These are phyloP conservation scores for Calonectria pseudoreteaudii DNA, from an alignment of 2,329 filamentous ascomycete genomes.

Conservation along the genomic window DNA sequence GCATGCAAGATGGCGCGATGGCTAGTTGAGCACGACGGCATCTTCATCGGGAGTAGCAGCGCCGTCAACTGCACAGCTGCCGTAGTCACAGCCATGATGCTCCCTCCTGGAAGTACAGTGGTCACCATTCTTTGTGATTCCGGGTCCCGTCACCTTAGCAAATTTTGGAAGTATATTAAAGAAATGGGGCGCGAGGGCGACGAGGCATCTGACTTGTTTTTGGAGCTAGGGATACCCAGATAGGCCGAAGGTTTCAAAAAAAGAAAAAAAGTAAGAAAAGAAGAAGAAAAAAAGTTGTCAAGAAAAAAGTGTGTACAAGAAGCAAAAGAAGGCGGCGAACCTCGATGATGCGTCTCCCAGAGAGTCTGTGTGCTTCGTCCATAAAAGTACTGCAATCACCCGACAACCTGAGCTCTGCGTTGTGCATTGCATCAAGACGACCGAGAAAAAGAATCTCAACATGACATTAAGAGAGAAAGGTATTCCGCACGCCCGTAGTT, in stretches of 20 bases:
- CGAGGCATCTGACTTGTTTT: slow-evolving; percentile 60
- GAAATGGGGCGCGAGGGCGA: slow-evolving; percentile 70
- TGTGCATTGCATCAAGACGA: neutral
- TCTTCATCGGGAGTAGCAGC: slow-evolving; percentile 94
- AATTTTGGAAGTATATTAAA: slow-evolving; percentile 83
- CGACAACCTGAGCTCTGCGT: neutral
- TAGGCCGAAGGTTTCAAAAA: slow-evolving; percentile 18
- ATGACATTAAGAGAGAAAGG: slow-evolving; percentile 34
- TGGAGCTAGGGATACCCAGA: slow-evolving; percentile 59
- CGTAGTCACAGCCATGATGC: slow-evolving; percentile 72
- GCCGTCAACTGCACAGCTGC: slow-evolving; percentile 95
- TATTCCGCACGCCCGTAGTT: slow-evolving; percentile 35
- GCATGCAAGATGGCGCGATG: slow-evolving; percentile 94
- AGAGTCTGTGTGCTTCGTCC: slow-evolving; percentile 4
- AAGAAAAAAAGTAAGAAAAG: neutral
- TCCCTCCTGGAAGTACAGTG: slow-evolving; percentile 73
- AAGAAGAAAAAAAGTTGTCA: neutral
- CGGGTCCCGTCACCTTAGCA: slow-evolving; percentile 85
- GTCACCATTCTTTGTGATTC: slow-evolving; percentile 89
- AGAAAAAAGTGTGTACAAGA: slow-evolving; percentile 8
- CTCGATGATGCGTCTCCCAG: slow-evolving; percentile 8
- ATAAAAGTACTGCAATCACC: slow-evolving; percentile 11
- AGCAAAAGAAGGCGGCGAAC: slow-evolving; percentile 1
- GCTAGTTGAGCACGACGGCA: slow-evolving; percentile 94
- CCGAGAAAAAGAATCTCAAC: slow-evolving; percentile 22